A percentile compares a stretch with the other conserved stretches of the same genome.
These are phyloP conservation scores for Volutella citrinella DNA, from an alignment of 2,329 filamentous ascomycete species.

Conservation along the genomic window DNA sequence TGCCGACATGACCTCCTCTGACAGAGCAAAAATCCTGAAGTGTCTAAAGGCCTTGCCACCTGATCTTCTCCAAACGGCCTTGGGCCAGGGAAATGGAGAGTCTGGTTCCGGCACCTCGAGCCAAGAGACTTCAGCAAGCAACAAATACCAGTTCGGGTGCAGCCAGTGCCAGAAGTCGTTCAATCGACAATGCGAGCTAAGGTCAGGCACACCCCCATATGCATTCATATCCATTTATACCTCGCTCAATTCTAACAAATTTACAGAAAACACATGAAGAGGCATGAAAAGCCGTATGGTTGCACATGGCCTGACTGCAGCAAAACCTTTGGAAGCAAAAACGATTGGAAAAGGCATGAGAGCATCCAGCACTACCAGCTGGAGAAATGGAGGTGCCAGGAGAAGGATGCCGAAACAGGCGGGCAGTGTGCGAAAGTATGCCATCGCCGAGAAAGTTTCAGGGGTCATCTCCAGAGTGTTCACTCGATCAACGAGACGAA, in stretches of 20 bases:
- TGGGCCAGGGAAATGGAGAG: conserved; percentile 17
- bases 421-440: conserved; percentile 56
- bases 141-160: conserved; percentile 30
- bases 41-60: conserved; percentile 28
- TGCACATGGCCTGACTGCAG: conserved; percentile 71
- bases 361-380: conserved; percentile 71
- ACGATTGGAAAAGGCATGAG: conserved; percentile 92
- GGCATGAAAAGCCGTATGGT: conserved; percentile 76
- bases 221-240: no score
- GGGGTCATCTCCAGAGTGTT: conserved; percentile 54
- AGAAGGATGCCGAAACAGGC: conserved; percentile 18
- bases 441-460: conserved; percentile 57
- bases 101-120: conserved; percentile 8
- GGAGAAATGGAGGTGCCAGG: conserved; percentile 70
- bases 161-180: conserved; percentile 45
- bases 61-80: conserved; percentile 29
- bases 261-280: conserved; percentile 75
- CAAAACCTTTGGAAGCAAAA: conserved; percentile 85
- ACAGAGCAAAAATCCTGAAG: conserved; percentile 14
- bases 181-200: conserved; percentile 53
- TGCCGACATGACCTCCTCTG: conserved; percentile 1
- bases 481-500: conserved; percentile 38
- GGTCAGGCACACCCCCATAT: conserved; percentile 41
- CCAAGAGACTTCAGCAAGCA: conserved; percentile 8
- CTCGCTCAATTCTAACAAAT: conserved; percentile 17